These are phyloP conservation scores for Chiua virens DNA, from an alignment of 768 basidiomycete genomes.

Conservation along the genomic window DNA sequence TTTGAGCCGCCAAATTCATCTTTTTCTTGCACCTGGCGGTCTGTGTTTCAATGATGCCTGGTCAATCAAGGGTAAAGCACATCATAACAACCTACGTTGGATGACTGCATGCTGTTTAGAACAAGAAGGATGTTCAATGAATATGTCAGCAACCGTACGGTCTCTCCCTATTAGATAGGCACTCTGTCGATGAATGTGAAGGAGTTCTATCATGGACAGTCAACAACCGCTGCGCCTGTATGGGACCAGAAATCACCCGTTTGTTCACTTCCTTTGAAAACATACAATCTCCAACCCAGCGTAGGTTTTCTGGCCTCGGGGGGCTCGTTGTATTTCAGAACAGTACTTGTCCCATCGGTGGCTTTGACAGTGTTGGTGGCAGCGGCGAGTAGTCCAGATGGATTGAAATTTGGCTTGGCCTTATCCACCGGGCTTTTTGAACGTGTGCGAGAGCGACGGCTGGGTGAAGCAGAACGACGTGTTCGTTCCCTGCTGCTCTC, in stretches of 20 bases:
- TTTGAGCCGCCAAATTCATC: constrained; percentile 85
- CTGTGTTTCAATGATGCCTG: constrained; percentile 35
- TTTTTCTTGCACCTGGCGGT: constrained; percentile 81
- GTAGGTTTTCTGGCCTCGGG: constrained; percentile 94
- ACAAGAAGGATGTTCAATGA: constrained; percentile 93
- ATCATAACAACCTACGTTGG: constrained; percentile 60
- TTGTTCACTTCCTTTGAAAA: constrained; percentile 95
- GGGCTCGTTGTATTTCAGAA: constrained; percentile 98
- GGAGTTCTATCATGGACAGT: constrained; percentile 55
- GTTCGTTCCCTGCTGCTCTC: constrained; percentile 33
- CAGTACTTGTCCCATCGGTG: constrained; percentile 71
- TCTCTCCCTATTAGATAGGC: constrained; percentile 94
- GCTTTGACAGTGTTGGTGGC: constrained; percentile 90
- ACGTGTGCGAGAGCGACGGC: constrained; percentile 37
- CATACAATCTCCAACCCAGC: constrained; percentile 91
- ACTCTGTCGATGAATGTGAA: constrained; percentile 92
- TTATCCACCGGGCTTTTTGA: constrained; percentile 53
- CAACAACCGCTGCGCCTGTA: neutral
- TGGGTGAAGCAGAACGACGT: constrained; percentile 61
- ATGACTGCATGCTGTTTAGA: constrained; percentile 98
- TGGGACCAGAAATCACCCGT: constrained; percentile 58
- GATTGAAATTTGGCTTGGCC: constrained; percentile 85
- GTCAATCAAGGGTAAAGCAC: neutral
- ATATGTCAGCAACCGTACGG: constrained; percentile 79
- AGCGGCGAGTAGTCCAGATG: constrained; percentile 90